These are phyloP conservation scores for Platismatia glauca DNA, from an alignment of 495 filamentous ascomycete species.

Conservation along the genomic window DNA sequence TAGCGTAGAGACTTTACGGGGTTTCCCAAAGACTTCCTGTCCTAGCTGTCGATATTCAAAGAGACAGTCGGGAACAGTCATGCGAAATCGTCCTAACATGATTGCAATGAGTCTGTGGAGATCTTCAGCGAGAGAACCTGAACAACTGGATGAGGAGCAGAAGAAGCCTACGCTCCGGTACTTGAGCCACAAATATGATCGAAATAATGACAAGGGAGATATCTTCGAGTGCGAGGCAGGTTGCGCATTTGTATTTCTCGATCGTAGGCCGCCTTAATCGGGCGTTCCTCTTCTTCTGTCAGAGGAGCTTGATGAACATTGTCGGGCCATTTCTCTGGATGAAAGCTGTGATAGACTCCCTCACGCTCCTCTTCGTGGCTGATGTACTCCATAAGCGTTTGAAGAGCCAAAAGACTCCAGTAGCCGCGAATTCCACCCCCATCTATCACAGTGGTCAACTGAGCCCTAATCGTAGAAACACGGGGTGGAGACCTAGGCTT, in stretches of 20 bases:
- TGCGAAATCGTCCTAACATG: conserved; percentile 22
- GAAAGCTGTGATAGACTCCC: conserved; percentile 17
- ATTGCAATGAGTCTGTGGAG: conserved; percentile 21
- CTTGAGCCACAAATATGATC: conserved; percentile 20
- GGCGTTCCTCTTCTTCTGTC: conserved; percentile 4
- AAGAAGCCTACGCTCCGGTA: conserved; percentile 19
- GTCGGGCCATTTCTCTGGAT: conserved; percentile 11
- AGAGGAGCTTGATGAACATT: conserved; percentile 15
- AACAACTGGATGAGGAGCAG: neutral
- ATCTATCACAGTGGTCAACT: conserved; percentile 5
- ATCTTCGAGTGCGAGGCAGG: conserved; percentile 9
- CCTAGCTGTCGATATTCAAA: conserved; percentile 17
- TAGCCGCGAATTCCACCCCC: conserved; percentile 21
- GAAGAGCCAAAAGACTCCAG: conserved; percentile 18
- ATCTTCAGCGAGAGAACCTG: neutral
- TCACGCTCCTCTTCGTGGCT: conserved; percentile 8
- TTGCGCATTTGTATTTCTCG: neutral
- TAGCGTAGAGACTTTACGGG: conserved; percentile 9
- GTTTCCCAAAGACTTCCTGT: conserved; percentile 19
- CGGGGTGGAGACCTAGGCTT: neutral
- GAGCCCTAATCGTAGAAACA: neutral
- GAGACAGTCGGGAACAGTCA: conserved; percentile 21
- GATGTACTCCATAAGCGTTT: conserved; percentile 19
- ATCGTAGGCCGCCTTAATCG: neutral
- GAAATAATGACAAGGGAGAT: conserved; percentile 24